These are phyloP conservation scores for Globisporangium iwayamae DNA, from an alignment of 352 stramenopile species.

Conservation along the genomic window DNA sequence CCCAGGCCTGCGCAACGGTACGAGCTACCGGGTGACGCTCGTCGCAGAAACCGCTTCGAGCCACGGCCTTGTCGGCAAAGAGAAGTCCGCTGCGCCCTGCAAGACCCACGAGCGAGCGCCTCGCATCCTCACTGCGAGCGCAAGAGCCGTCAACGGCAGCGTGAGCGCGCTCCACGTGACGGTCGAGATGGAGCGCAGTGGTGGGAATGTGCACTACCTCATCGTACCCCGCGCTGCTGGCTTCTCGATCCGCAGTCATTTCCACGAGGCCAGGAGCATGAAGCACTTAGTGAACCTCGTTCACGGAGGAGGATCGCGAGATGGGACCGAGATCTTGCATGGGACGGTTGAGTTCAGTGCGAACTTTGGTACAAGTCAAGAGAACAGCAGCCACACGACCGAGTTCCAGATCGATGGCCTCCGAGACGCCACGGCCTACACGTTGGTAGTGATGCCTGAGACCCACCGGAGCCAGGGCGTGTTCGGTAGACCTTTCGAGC, in stretches of 20 bases:
- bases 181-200: conserved; percentile 31
- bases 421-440: conserved; percentile 43
- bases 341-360: conserved; percentile 12
- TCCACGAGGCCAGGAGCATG: conserved; percentile 33
- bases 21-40: conserved; percentile 43
- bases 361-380: background rate
- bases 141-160: conserved; percentile 38
- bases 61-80: conserved; percentile 42
- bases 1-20: conserved; percentile 34
- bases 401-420: conserved; percentile 42
- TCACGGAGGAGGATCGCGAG: conserved; percentile 5
- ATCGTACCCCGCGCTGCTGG: conserved; percentile 11
- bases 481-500: conserved; percentile 41
- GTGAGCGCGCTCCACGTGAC: conserved; percentile 41
- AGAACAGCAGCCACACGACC: background rate
- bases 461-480: conserved; percentile 60
- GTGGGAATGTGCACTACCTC: conserved; percentile 59
- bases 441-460: conserved; percentile 57
- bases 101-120: conserved; percentile 52
- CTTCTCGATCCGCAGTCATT: conserved; percentile 20
- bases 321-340: conserved; percentile 11
- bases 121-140: conserved; percentile 28
- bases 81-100: conserved; percentile 20
- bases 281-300: conserved; percentile 26
- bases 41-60: conserved; percentile 49